Evolutionary conservation across 805 yeast genomes (phyloP).

Genomic region (Kluyveromyces dobzhanskii): DNA sequence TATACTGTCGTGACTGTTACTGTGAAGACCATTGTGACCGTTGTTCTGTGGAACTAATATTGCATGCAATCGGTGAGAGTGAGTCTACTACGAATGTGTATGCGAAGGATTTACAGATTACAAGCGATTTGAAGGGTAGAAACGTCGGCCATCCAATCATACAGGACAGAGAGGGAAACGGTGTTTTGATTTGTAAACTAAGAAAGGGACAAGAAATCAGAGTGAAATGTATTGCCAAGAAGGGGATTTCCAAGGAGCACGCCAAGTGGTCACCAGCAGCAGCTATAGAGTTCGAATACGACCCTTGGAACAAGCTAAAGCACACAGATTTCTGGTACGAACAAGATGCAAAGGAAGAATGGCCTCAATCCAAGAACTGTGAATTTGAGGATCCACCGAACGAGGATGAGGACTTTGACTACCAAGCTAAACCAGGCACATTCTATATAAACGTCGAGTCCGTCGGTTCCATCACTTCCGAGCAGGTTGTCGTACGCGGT

Average conservation of each 20-base stretch:
- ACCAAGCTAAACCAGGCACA: constrained; percentile 67
- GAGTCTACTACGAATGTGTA: constrained; percentile 87
- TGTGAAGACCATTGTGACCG: constrained; percentile 96
- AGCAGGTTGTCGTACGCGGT: constrained; percentile 81
- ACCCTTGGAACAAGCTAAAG: constrained; percentile 96
- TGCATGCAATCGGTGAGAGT: constrained; percentile 83
- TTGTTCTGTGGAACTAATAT: constrained; percentile 80
- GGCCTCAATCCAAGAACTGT: constrained; percentile 86
- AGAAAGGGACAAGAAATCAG: constrained; percentile 88
- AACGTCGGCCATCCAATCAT: constrained; percentile 79
- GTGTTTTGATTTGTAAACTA: constrained; percentile 85
- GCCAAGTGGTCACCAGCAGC: constrained; percentile 98
- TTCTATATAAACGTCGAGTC: constrained; percentile 90
- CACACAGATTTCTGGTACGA: constrained; percentile 98
- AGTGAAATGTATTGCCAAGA: constrained; percentile 89
- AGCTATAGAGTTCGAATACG: constrained; percentile 94
- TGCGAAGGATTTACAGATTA: constrained; percentile 64
- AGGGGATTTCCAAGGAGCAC: constrained; percentile 95
- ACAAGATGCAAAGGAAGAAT: constrained; percentile 76
- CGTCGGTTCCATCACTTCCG: constrained; percentile 80
- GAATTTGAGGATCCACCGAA: constrained; percentile 96
- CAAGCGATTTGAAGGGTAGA: constrained; percentile 31
- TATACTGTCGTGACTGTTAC: constrained; percentile 91
- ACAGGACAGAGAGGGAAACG: constrained; percentile 65
- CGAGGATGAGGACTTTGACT: constrained; percentile 81